phyloP scores from a whole-genome alignment of 345 rosid species.

The Carallia pectinifolia region DNA sequence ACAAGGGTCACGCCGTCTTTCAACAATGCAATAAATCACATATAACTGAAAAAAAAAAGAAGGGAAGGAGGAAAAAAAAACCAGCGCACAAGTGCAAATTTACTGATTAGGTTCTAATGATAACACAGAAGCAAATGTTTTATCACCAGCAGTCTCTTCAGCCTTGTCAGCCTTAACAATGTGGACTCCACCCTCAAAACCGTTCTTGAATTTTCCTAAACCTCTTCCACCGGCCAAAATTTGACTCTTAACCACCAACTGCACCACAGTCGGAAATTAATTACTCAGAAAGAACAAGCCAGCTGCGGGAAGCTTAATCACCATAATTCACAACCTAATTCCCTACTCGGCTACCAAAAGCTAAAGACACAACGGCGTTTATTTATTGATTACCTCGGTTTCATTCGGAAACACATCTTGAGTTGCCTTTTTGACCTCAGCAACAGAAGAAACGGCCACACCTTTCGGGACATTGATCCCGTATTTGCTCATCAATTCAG shows the following conservation, averaged over 20 bases:
- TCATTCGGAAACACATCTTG: constrained; percentile 60
- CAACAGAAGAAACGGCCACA: constrained; percentile 67
- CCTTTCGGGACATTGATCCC: constrained; percentile 94
- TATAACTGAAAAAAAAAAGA: background rate
- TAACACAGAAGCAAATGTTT: background rate
- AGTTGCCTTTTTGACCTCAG: constrained; percentile 59
- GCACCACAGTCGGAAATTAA: constrained; percentile 23
- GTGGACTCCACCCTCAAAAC: constrained; percentile 97
- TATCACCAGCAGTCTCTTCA: constrained; percentile 76
- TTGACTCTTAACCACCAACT: constrained; percentile 98
- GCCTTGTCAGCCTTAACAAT: constrained; percentile 71
- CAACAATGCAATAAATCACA: background rate
- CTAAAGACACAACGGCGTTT: no score
- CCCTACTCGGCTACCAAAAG: background rate
- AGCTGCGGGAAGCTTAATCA: background rate
- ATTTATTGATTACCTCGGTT: constrained; percentile 50
- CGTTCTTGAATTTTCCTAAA: constrained; percentile 81
- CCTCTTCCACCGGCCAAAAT: constrained; percentile 99
- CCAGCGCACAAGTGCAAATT: background rate
- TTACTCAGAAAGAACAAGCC: background rate
- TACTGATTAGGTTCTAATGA: background rate
- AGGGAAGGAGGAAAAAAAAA: background rate
- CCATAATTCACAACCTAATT: background rate
- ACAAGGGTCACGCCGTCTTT: background rate
- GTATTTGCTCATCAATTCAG: constrained; percentile 83